Evolutionary conservation across 2,329 filamentous ascomycete species (phyloP).

Genomic region (Hypoxylon sp.): DNA sequence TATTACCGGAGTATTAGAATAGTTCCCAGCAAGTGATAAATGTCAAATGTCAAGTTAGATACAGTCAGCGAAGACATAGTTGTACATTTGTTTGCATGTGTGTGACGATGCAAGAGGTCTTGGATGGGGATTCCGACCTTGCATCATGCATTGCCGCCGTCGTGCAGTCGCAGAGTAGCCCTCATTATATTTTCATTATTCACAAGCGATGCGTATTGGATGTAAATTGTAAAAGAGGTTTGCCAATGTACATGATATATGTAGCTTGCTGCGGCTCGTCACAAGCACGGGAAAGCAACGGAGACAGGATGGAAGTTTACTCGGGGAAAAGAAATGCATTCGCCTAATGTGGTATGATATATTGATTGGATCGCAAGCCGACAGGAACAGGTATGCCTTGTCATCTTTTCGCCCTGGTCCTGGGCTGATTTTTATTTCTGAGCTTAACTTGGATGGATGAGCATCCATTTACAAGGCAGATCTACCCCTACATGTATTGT

Average conservation of each 20-base stretch:
- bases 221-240: conserved; percentile 1
- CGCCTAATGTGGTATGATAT: conserved; percentile 31
- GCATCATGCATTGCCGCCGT: conserved; percentile 41
- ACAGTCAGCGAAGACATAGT: conserved; percentile 28
- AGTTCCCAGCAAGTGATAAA: conserved; percentile 6
- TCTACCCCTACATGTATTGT: not conserved
- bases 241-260: not conserved
- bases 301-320: conserved; percentile 1
- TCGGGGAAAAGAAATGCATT: conserved; percentile 22
- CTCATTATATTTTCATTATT: conserved; percentile 7
- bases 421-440: not conserved
- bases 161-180: conserved; percentile 28
- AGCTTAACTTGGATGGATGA: not conserved
- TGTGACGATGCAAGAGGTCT: conserved; percentile 14
- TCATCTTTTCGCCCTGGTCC: not conserved
- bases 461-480: not conserved
- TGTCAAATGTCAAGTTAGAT: conserved; percentile 12
- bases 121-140: conserved; percentile 37
- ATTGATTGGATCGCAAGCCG: conserved; percentile 24
- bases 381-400: conserved; percentile 32
- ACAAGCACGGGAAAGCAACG: not conserved
- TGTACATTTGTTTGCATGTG: conserved; percentile 16
- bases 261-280: not conserved
- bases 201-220: conserved; percentile 5
- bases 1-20: conserved; percentile 6